Evolutionary conservation across 2,329 filamentous ascomycete genomes (phyloP), one percentile per base, ranked within the genome.

Genomic region (Trichothecium sympodiale): DNA sequence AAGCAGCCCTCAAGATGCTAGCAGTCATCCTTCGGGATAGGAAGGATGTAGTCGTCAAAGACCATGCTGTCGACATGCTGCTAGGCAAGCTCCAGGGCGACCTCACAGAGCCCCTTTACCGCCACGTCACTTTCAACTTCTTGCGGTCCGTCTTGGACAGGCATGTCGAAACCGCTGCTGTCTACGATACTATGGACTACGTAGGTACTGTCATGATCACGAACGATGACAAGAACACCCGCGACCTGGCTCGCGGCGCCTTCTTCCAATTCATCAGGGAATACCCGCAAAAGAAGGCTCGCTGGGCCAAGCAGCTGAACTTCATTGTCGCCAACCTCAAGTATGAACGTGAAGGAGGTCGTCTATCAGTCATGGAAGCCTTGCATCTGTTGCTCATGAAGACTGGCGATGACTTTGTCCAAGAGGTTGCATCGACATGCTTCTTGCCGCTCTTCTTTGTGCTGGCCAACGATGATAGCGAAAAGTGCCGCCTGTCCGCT

Each of bases 261-360:
- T 98, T 93, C 58, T 82, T 94, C 56, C 86, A 95, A 46, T 98
- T 98, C 61, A 65, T 98, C 38, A 77, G 88, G 45, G 87, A 95
- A 36, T 98, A 95, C 51, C 89, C 91, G 0, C 91, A 96, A 55
- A 86, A 83, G 49, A 88, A 87, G 57, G 83, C 78, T 43, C 74
- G 91, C 12, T 93, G 91, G 79, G 72, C 75, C 28, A 94, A 94
- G 54, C 89, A 96, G 53, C 71, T 95, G 34, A 77, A 72, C 38
- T 98, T 96, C 53, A 69, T 98, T 33, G 74, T 93, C 34, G 83
- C 84, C 48, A 98, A 98, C 51, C 66, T 98, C 44, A 80, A 89
- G 40, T 98, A 95, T 55, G 77, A 89, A 30, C 78, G 93, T 48
- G 79, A 87, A 46, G 83, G 91, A 41, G 91, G 91, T 18, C 75